These are phyloP conservation scores for Globisporangium nagaii DNA, from an alignment of 352 stramenopile species.

Conservation along the genomic window DNA sequence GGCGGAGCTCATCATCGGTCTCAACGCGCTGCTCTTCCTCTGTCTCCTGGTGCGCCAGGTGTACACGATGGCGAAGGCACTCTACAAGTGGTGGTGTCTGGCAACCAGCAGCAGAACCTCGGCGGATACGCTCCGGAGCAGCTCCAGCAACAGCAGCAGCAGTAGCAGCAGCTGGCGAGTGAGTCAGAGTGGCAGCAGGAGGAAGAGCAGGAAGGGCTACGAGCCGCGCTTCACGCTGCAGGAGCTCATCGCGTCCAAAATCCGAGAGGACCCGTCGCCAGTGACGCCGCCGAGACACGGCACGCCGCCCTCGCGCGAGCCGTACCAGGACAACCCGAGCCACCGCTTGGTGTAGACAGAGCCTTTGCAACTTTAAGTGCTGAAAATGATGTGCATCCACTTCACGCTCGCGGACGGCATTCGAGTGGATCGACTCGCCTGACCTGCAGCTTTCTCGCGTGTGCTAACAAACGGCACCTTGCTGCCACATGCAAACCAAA, in stretches of 20 bases:
- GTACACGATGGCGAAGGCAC: conserved; percentile 19
- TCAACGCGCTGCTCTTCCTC: conserved; percentile 37
- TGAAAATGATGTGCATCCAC: too few relatives aligned
- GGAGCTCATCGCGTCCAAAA: conserved; percentile 13
- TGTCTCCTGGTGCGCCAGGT: conserved; percentile 34
- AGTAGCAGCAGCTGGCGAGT: background rate
- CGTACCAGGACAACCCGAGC: conserved; percentile 3
- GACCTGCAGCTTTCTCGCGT: too few relatives aligned
- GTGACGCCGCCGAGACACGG: conserved; percentile 3
- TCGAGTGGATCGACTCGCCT: too few relatives aligned
- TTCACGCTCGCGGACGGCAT: too few relatives aligned
- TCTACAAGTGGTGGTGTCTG: conserved; percentile 13
- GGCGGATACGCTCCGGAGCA: background rate
- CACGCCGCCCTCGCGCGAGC: background rate
- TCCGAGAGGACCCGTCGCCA: conserved; percentile 6
- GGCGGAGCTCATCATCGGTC: conserved; percentile 30
- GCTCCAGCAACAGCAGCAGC: background rate
- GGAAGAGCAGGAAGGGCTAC: background rate
- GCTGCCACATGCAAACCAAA: too few relatives aligned
- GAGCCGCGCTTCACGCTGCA: conserved; percentile 9
- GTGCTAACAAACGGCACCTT: too few relatives aligned
- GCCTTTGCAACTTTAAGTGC: too few relatives aligned
- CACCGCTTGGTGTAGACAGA: conserved; percentile 5
- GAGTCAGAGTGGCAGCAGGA: too few relatives aligned
- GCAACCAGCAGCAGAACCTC: background rate